phyloP scores from a whole-genome alignment of 208 protist species.

The Wallacemonas sp. region DNA sequence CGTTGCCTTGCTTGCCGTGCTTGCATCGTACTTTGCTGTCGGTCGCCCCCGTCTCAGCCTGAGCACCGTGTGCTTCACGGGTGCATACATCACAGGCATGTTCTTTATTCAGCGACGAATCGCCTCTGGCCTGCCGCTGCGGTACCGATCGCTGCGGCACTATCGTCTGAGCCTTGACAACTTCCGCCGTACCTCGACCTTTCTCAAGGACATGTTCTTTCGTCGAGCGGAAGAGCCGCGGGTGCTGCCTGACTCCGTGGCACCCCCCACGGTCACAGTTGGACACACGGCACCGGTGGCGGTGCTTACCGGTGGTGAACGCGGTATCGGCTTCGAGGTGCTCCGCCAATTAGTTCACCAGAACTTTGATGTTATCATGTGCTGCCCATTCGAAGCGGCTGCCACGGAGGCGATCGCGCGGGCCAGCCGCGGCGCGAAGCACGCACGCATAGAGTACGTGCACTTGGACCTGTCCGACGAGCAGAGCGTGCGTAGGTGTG shows the following conservation, averaged over 20 bases:
- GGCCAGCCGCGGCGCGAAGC: background rate
- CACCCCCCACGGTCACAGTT: background rate
- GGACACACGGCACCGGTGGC: conserved; percentile 25
- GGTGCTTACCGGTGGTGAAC: conserved; percentile 47
- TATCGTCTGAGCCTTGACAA: conserved; percentile 34
- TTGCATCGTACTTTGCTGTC: background rate
- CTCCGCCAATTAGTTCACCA: conserved; percentile 35
- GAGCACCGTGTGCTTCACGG: background rate
- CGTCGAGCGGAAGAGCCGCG: background rate
- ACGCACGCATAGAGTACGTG: conserved; percentile 18
- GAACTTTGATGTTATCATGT: conserved; percentile 38
- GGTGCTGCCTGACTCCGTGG: background rate
- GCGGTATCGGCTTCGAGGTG: conserved; percentile 45
- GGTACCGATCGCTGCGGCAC: conserved; percentile 26
- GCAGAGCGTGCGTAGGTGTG: conserved; percentile 29
- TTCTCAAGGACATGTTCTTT: conserved; percentile 16
- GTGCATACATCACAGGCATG: conserved; percentile 27
- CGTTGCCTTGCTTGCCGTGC: conserved; percentile 23
- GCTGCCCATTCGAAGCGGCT: conserved; percentile 36
- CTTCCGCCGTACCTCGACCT: conserved; percentile 42
- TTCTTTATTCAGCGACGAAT: conserved; percentile 45
- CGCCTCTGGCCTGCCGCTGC: conserved; percentile 43
- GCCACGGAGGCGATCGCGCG: conserved; percentile 30
- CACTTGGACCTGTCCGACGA: conserved; percentile 47
- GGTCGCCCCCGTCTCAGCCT: conserved; percentile 4